These are phyloP conservation scores for Gossypium aridum DNA, from an alignment of 441 rosid genomes.

Conservation along the genomic window DNA sequence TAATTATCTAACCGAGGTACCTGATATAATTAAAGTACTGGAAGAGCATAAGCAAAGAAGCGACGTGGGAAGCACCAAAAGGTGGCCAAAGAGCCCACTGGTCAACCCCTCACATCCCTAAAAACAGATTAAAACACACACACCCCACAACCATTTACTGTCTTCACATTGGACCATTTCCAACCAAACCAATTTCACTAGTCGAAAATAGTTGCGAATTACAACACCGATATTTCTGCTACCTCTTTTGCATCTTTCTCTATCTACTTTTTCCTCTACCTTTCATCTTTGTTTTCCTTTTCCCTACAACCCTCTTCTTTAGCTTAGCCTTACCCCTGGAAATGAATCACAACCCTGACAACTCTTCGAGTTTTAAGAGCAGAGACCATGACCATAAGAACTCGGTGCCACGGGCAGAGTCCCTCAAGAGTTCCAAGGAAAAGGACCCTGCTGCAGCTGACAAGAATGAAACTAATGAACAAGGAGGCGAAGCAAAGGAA, in stretches of 20 bases:
- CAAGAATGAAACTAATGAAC: background rate
- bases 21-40: background rate
- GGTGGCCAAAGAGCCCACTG: background rate
- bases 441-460: slow-evolving; percentile 15
- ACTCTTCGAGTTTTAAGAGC: slow-evolving; percentile 10
- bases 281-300: background rate
- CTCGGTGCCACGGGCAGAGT: slow-evolving; percentile 12
- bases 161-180: slow-evolving; percentile 28
- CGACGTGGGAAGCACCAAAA: slow-evolving; percentile 2
- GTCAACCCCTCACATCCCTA: background rate
- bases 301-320: background rate
- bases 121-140: background rate
- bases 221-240: slow-evolving; percentile 12
- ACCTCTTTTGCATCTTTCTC: slow-evolving; percentile 13
- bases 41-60: background rate
- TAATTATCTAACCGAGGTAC: background rate
- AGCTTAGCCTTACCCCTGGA: slow-evolving; percentile 19
- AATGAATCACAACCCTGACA: slow-evolving; percentile 16
- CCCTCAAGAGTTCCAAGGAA: slow-evolving; percentile 11
- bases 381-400: slow-evolving; percentile 7
- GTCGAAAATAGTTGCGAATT: background rate
- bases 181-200: background rate
- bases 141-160: slow-evolving; percentile 8
- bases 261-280: slow-evolving; percentile 3
- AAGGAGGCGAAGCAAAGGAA: slow-evolving; percentile 10